phyloP scores from a whole-genome alignment of 768 basidiomycete species.

The Kwoniella sp. region DNA sequence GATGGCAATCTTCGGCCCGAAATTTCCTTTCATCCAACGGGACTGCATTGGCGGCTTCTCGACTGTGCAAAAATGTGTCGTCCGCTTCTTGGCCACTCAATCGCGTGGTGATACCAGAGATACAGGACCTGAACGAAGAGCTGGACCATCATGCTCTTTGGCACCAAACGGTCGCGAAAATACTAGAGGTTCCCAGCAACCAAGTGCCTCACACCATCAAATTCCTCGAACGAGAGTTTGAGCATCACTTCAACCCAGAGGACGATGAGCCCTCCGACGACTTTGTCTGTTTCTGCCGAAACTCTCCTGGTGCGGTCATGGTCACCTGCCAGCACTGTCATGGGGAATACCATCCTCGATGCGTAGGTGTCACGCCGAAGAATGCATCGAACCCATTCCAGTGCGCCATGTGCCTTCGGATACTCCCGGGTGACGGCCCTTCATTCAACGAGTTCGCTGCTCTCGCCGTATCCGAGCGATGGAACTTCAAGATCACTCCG shows the following conservation, averaged over 20 bases:
- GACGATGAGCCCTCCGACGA: conserved; percentile 35
- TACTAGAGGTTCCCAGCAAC: conserved; percentile 25
- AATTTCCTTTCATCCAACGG: conserved; percentile 27
- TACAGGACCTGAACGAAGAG: conserved; percentile 45
- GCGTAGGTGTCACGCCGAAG: conserved; percentile 37
- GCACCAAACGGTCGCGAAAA: conserved; percentile 24
- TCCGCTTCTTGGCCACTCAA: conserved; percentile 38
- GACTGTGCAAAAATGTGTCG: conserved; percentile 44
- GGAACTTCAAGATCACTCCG: conserved; percentile 44
- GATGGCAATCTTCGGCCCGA: conserved; percentile 41
- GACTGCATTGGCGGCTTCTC: conserved; percentile 28
- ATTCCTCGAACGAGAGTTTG: conserved; percentile 24
- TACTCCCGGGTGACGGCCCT: conserved; percentile 27
- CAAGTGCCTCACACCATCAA: conserved; percentile 27
- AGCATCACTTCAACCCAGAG: conserved; percentile 36
- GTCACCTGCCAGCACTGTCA: conserved; percentile 45
- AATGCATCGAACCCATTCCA: conserved; percentile 25
- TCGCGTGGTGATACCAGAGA: conserved; percentile 48
- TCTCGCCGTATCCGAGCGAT: conserved; percentile 31
- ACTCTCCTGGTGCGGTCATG: conserved; percentile 38
- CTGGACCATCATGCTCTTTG: conserved; percentile 45
- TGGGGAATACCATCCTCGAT: conserved; percentile 51
- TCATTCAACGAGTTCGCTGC: conserved; percentile 33
- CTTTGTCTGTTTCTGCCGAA: conserved; percentile 52
- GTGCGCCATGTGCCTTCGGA: conserved; percentile 36